Conservation (phyloP, 176 grass and related monocot species). For the Musa troglodytarum region DNA sequence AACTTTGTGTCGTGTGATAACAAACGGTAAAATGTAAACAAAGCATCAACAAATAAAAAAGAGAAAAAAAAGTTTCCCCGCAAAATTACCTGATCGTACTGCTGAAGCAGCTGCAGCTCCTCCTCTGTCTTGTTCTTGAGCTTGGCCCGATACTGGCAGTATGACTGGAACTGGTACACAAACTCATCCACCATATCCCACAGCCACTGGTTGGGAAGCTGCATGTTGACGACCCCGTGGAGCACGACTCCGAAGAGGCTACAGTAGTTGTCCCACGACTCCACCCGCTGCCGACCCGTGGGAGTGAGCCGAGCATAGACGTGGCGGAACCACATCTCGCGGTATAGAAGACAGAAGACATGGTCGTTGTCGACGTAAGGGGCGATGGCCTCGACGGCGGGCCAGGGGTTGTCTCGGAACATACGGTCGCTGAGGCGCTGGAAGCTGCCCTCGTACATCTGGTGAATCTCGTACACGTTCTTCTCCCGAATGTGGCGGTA, state of each 20-base stretch:
- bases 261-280: conserved; percentile 97
- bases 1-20: neutral
- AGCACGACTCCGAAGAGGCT: conserved; percentile 85
- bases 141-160: conserved; percentile 89
- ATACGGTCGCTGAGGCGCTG: conserved; percentile 85
- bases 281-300: conserved; percentile 57
- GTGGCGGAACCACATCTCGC: conserved; percentile 98
- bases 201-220: conserved; percentile 97
- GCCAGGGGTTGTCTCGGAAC: conserved; percentile 88
- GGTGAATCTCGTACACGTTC: conserved; percentile 99
- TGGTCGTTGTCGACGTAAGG: conserved; percentile 92
- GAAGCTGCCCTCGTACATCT: conserved; percentile 99
- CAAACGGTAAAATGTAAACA: neutral
- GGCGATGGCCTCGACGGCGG: conserved; percentile 53
- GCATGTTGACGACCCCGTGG: conserved; percentile 97
- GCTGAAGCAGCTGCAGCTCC: conserved; percentile 72
- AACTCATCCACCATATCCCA: conserved; percentile 99
- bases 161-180: conserved; percentile 98
- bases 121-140: conserved; percentile 78
- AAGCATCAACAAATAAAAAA: neutral
- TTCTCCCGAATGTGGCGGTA: conserved; percentile 98
- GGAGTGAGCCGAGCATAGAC: conserved; percentile 68
- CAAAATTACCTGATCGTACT: conserved; percentile 53
- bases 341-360: conserved; percentile 92
- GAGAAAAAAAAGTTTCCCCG: no score